Evolutionary conservation across 257 asterid genomes (phyloP), one percentile per base, ranked within the genome.

Genomic region (Solanum tarapatanum): DNA sequence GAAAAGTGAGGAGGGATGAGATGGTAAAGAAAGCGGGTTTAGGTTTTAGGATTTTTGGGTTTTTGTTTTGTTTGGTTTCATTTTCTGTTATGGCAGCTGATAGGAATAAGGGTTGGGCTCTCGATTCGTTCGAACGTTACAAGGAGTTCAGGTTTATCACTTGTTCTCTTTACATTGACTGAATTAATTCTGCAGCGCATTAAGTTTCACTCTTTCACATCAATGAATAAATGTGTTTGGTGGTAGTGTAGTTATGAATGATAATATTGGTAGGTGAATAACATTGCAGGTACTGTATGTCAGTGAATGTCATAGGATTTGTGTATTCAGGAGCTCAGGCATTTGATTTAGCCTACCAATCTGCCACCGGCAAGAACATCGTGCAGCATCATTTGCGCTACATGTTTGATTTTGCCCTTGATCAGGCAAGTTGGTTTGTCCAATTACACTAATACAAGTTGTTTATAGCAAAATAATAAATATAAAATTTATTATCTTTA

Each of bases 241-340:
- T 7, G 12, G 41, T 16, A 30, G 77, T 72, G 7, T 33, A 21
- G 82, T 79, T 82, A 82, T 28, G 69, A 82, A 45, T 82, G 69
- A 62, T 87, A 58, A 24, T 86, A 55, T 76, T 88, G 89, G 90
- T 86, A 11, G 36, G 23, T 77, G 86, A 87, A 41, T 90, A 75
- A 84, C 43, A 26, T 13, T 87, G 87, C 93, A 95, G 98, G 98
- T 95, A 95, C 83, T 95, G 94, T 83, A 88, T 94, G 90, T 87
- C 94, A 8, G 95, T 93, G 89, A 94, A 93, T 89, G 94, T 91
- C 32, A 93, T 96, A 51, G 98, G 95, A 69, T 94, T 93, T 84
- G 89, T 90, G 83, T 96, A 96, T 87, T 94, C 98, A 0, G 95
- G 87, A 72, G 98, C 93, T 30, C 99, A 96, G 89, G 93, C 95